Percentiles rank a stretch among this genome's conserved stretches.
Evolutionary conservation across 2,329 filamentous ascomycete species (phyloP).

Genomic region (Thielaviopsis cerberus): DNA sequence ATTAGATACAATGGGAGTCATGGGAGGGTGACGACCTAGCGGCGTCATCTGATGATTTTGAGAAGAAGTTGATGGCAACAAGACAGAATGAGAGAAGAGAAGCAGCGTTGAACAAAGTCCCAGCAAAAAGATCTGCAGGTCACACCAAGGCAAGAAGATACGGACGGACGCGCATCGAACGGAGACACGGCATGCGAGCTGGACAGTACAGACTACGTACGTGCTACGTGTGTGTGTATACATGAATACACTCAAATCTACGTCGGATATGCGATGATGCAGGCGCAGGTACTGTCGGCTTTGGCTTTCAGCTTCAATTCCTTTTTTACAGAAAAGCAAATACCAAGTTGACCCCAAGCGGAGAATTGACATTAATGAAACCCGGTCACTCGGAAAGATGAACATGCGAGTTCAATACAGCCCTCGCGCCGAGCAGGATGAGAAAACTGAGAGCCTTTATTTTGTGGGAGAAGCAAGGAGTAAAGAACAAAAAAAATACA

Average conservation of each 20-base stretch:
- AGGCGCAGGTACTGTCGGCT: neutral
- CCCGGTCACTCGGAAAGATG: neutral
- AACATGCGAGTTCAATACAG: neutral
- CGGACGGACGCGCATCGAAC: neutral
- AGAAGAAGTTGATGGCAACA: too few relatives aligned
- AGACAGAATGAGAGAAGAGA: neutral
- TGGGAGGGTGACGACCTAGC: too few relatives aligned
- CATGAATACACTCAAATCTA: too few relatives aligned
- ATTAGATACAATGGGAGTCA: too few relatives aligned
- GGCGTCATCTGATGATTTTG: neutral
- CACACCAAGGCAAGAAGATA: neutral
- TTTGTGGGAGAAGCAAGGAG: too few relatives aligned
- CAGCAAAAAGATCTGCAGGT: neutral
- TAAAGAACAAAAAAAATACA: neutral
- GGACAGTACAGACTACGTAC: neutral
- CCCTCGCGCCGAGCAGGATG: too few relatives aligned
- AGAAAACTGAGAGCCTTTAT: neutral
- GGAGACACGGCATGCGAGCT: neutral
- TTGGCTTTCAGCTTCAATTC: neutral
- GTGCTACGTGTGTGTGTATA: neutral
- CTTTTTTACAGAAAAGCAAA: neutral
- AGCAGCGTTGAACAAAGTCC: neutral
- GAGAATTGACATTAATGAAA: neutral
- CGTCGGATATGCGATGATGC: neutral
- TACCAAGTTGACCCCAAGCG: neutral